phyloP scores from a whole-genome alignment of 192 early-diverging fungal species.

The Entomortierella lignicola region DNA sequence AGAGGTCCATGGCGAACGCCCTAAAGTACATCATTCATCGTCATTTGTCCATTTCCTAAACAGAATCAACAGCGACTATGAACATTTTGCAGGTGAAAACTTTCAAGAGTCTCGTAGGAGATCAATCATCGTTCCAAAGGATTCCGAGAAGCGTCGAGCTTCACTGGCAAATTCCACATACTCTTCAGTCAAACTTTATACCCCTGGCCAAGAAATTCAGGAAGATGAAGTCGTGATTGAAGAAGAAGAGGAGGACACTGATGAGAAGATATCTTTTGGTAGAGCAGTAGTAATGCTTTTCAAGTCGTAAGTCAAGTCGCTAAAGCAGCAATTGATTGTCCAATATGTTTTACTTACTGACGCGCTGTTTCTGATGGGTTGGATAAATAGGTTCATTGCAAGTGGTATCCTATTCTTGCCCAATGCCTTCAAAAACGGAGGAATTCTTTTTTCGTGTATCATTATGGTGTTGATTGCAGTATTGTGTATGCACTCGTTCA shows the following conservation, averaged over 20 bases:
- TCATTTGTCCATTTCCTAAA: constrained; percentile 47
- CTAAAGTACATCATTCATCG: constrained; percentile 56
- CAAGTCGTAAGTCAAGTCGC: constrained; percentile 57
- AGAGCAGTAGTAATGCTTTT: constrained; percentile 63
- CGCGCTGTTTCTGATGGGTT: neutral
- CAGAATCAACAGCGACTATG: constrained; percentile 48
- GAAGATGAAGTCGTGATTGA: constrained; percentile 42
- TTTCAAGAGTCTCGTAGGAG: constrained; percentile 28
- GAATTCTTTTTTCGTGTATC: constrained; percentile 70
- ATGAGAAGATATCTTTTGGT: constrained; percentile 44
- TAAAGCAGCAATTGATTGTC: neutral
- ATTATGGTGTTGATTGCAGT: constrained; percentile 71
- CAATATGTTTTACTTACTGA: too few relatives aligned
- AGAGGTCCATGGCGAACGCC: constrained; percentile 62
- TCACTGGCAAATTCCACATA: neutral
- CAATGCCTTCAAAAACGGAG: constrained; percentile 79
- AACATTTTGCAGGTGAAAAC: constrained; percentile 63
- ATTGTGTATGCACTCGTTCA: constrained; percentile 72
- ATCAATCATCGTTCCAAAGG: constrained; percentile 32
- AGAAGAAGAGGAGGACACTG: constrained; percentile 27
- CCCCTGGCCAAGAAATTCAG: constrained; percentile 12
- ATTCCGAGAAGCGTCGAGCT: constrained; percentile 30
- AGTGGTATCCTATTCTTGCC: constrained; percentile 83
- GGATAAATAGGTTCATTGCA: constrained; percentile 66
- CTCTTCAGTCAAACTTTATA: constrained; percentile 3